Evolutionary conservation across 2,329 filamentous ascomycete genomes (phyloP).

Genomic region (Fusarium devonianum): DNA sequence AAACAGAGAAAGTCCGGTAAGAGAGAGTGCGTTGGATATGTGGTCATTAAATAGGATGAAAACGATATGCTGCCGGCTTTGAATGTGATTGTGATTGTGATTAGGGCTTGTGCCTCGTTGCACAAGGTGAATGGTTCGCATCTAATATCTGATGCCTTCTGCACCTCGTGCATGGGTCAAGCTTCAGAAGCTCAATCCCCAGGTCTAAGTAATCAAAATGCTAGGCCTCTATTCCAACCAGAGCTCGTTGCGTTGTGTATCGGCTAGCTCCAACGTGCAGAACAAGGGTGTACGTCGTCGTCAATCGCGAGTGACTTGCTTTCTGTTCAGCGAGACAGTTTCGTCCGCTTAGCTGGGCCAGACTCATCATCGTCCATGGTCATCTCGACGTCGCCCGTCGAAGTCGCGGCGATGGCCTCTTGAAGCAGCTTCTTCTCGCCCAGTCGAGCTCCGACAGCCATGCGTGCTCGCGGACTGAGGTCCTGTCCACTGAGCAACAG

Average conservation of each 20-base stretch:
- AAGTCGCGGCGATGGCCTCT: slow-evolving; percentile 54
- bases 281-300: too few relatives aligned
- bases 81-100: slow-evolving; percentile 19
- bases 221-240: too few relatives aligned
- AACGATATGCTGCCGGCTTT: slow-evolving; percentile 2
- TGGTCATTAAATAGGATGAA: slow-evolving; percentile 24
- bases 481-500: slow-evolving; percentile 44
- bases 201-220: not conserved
- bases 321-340: slow-evolving; percentile 29
- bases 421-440: slow-evolving; percentile 75
- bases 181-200: not conserved
- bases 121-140: slow-evolving; percentile 25
- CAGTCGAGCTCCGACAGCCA: slow-evolving; percentile 72
- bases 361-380: slow-evolving; percentile 34
- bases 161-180: slow-evolving; percentile 29
- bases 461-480: slow-evolving; percentile 52
- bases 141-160: slow-evolving; percentile 20
- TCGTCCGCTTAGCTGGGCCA: slow-evolving; percentile 45
- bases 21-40: slow-evolving; percentile 5
- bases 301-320: too few relatives aligned
- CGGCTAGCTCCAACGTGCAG: too few relatives aligned
- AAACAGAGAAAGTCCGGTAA: not conserved
- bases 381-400: slow-evolving; percentile 42
- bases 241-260: too few relatives aligned
- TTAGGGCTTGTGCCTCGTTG: slow-evolving; percentile 26